Percentiles rank a stretch among this genome's conserved stretches.
Conservation (phyloP, 306 rosid species). For the Cicer chorassanicum region DNA sequence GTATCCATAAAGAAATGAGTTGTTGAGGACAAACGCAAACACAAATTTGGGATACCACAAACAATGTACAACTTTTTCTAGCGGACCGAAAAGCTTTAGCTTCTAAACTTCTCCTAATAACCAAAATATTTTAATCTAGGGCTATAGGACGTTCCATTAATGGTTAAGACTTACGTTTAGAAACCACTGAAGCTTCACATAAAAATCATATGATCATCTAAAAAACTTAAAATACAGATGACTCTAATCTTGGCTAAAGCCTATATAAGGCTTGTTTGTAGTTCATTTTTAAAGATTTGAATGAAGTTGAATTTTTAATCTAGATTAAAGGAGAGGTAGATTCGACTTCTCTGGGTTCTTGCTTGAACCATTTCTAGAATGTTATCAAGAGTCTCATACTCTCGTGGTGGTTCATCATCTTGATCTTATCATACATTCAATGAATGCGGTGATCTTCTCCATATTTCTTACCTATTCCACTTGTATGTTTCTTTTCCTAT, state of each 20-base stretch:
- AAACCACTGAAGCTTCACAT: background rate
- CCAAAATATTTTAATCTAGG: background rate
- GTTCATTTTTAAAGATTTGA: too few relatives aligned
- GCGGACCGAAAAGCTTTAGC: background rate
- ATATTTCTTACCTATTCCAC: too few relatives aligned
- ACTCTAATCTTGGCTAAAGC: background rate
- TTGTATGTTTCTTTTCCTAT: too few relatives aligned
- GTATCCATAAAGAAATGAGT: constrained; percentile 20
- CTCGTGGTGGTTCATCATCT: too few relatives aligned
- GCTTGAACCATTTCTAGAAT: too few relatives aligned
- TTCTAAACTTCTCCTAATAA: constrained; percentile 27
- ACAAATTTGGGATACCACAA: constrained; percentile 9
- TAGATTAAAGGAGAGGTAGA: too few relatives aligned
- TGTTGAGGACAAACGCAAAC: constrained; percentile 17
- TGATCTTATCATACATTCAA: too few relatives aligned
- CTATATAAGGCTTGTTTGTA: too few relatives aligned
- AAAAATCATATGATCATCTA: constrained; percentile 3
- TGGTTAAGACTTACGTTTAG: background rate
- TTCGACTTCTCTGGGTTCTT: too few relatives aligned
- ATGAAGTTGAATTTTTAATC: too few relatives aligned
- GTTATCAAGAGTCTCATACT: too few relatives aligned
- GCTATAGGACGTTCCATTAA: constrained; percentile 1
- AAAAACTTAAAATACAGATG: background rate
- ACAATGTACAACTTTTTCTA: background rate
- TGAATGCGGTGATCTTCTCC: too few relatives aligned